Conservation (phyloP, 768 basidiomycete species). For the Suillus discolor region DNA sequence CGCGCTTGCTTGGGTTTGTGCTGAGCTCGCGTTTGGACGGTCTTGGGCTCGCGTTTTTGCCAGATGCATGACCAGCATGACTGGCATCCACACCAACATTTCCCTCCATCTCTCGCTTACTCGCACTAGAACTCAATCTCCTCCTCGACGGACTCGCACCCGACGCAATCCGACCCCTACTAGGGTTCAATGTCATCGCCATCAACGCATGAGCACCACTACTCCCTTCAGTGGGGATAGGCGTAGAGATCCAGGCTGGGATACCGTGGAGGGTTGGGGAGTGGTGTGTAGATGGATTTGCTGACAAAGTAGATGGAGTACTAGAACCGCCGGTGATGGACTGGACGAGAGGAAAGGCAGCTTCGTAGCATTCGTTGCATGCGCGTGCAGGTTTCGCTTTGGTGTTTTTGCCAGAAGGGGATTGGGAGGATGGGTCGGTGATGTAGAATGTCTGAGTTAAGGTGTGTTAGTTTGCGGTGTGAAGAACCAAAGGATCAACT, state of each 20-base stretch:
- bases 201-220: constrained; percentile 36
- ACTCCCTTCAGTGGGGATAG: constrained; percentile 18
- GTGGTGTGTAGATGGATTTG: constrained; percentile 15
- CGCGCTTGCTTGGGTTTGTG: neutral
- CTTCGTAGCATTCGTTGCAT: constrained; percentile 85
- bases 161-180: constrained; percentile 1
- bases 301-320: constrained; percentile 8
- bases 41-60: constrained; percentile 21
- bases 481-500: neutral
- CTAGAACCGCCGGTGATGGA: constrained; percentile 4
- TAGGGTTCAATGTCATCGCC: constrained; percentile 37
- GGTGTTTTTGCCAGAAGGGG: constrained; percentile 40
- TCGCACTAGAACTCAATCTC: constrained; percentile 2
- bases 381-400: constrained; percentile 70
- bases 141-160: constrained; percentile 4
- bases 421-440: constrained; percentile 43
- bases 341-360: constrained; percentile 67
- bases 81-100: neutral
- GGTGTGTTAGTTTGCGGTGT: neutral
- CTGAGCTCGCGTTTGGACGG: constrained; percentile 22
- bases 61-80: neutral
- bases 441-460: constrained; percentile 78
- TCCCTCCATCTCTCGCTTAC: neutral
- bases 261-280: constrained; percentile 26
- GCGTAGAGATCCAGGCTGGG: constrained; percentile 34